phyloP scores from a whole-genome alignment of 371 early-diverging fungal species.

The Mucor irregularis region DNA sequence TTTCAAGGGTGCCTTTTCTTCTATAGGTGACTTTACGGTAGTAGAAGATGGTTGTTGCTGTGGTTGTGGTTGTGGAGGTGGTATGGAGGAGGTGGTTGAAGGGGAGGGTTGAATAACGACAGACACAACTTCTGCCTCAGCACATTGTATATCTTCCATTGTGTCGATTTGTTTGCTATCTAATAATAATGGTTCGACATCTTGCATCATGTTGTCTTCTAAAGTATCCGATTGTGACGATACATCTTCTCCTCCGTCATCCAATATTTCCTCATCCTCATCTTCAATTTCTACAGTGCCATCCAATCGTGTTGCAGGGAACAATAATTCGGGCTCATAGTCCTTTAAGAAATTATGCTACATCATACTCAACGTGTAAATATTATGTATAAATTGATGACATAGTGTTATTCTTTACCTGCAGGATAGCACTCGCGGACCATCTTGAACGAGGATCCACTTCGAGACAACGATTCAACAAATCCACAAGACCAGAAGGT shows the following conservation, averaged over 20 bases:
- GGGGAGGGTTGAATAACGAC: no score
- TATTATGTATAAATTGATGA: neutral
- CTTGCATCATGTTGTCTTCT: slow-evolving; percentile 14
- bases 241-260: neutral
- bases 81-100: slow-evolving; percentile 7
- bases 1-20: slow-evolving; percentile 15
- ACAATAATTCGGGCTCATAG: slow-evolving; percentile 41
- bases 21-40: no score
- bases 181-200: no score
- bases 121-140: no score
- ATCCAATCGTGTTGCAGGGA: slow-evolving; percentile 28
- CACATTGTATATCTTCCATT: slow-evolving; percentile 1
- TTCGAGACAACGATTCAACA: slow-evolving; percentile 44
- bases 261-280: no score
- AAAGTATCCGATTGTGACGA: slow-evolving; percentile 21
- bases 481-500: slow-evolving; percentile 35
- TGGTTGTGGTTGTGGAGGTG: slow-evolving; percentile 4
- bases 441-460: slow-evolving; percentile 38
- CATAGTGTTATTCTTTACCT: slow-evolving; percentile 24
- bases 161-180: neutral
- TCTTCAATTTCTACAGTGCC: no score
- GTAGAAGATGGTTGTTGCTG: neutral
- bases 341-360: slow-evolving; percentile 45
- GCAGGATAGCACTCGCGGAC: slow-evolving; percentile 34
- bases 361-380: slow-evolving; percentile 2